A percentile compares a stretch with the other conserved stretches of the same genome.
Conservation (phyloP, 2,329 filamentous ascomycete genomes). For the Claviceps fusiformis region DNA sequence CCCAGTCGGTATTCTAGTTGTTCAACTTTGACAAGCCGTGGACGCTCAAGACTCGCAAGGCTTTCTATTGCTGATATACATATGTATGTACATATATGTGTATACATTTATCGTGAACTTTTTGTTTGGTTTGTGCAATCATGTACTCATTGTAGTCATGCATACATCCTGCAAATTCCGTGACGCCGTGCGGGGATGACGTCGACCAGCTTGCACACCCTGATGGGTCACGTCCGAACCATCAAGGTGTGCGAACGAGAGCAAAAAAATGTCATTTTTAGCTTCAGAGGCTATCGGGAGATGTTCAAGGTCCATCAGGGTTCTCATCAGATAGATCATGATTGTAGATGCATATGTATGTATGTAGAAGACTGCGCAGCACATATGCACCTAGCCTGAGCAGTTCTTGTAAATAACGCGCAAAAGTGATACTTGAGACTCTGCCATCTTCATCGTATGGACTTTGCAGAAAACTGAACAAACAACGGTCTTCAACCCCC, state of each 20-base stretch:
- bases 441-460: neutral
- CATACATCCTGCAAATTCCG: neutral
- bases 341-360: neutral
- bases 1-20: neutral
- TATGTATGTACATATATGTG: no score
- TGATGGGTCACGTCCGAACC: slow-evolving; percentile 5
- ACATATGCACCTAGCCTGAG: neutral
- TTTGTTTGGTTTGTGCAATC: neutral
- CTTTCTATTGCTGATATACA: neutral
- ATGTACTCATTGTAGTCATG: neutral
- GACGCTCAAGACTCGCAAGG: neutral
- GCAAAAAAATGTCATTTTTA: neutral
- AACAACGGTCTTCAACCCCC: no score
- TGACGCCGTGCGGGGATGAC: neutral
- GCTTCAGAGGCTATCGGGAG: neutral
- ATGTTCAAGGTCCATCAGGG: neutral
- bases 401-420: neutral
- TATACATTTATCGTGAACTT: no score
- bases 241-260: slow-evolving; percentile 3
- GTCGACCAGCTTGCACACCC: neutral
- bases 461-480: neutral
- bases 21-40: neutral
- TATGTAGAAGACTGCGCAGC: neutral
- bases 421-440: neutral
- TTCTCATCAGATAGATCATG: neutral